Conservation (phyloP, 108 stramenopile genomes). For the Stephanodiscus triporus region DNA sequence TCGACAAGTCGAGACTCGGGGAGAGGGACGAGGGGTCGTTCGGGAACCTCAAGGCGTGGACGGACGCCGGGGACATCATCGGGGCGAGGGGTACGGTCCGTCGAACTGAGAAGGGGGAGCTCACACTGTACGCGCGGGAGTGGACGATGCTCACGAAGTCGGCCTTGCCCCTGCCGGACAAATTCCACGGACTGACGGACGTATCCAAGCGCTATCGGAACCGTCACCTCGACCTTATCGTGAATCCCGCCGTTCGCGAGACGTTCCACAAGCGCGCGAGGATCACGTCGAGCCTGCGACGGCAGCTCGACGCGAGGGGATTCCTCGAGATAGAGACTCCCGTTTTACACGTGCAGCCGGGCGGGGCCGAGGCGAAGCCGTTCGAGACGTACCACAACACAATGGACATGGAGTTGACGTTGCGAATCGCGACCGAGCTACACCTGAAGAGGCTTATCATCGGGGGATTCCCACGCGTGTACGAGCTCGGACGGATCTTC, state of each 20-base stretch:
- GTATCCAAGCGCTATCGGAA: constrained; percentile 93
- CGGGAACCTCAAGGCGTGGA: constrained; percentile 92
- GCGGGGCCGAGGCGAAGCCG: constrained; percentile 98
- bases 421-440: constrained; percentile 99
- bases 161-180: constrained; percentile 93
- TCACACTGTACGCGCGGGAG: constrained; percentile 91
- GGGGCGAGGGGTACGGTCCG: constrained; percentile 92
- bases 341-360: constrained; percentile 89
- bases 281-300: constrained; percentile 89
- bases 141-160: constrained; percentile 98
- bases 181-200: constrained; percentile 94
- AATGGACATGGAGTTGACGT: constrained; percentile 90
- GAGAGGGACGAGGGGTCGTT: constrained; percentile 65
- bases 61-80: constrained; percentile 94
- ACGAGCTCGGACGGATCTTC: constrained; percentile 98
- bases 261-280: constrained; percentile 91
- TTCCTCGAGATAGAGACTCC: constrained; percentile 99
- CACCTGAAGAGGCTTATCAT: constrained; percentile 96
- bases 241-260: constrained; percentile 90
- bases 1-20: constrained; percentile 89
- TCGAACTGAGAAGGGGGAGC: constrained; percentile 96
- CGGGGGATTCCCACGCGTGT: constrained; percentile 97
- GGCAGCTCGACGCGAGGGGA: constrained; percentile 86
- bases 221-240: constrained; percentile 95
- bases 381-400: constrained; percentile 98